Base-by-base conservation (phyloP, 768 basidiomycete species). In the Hysterangium stoloniferum region DNA sequence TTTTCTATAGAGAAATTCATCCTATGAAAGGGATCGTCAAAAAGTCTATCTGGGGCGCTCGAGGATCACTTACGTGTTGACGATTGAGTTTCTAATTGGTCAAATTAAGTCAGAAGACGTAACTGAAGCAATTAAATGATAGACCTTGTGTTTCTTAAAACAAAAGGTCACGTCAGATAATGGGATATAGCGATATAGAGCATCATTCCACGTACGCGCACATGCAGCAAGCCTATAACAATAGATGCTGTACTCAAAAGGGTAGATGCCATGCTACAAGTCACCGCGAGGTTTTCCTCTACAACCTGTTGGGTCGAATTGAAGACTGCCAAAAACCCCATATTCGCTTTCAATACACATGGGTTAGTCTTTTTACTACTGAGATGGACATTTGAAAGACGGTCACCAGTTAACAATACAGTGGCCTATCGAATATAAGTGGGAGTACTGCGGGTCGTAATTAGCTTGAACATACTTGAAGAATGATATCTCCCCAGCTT, bases 291-390 rank as follows among this genome's bases (percentile, higher is more conserved):
- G 28, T 33, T 45, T 32, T 45, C 44, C 11, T 29, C 19, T 4
- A 45, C 33, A 22, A 45, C 44, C 6, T 45, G 28, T 19, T 29
- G 19, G 2, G 44, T 29, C 11, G 44, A 45, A 17, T 45, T 45
- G 44, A 45, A 45, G 27, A 32, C 33, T 11, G 44, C 44, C 8
- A 45, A 31, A 45, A 45, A 45, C 28, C 44, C 33, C 44, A 45
- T 45, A 45, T 45, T 45, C 12, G 44, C 44, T 33, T 9, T n/a
- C n/a, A n/a, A n/a, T n/a, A n/a, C n/a, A n/a, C n/a, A n/a, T n/a
- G n/a, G n/a, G n/a, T n/a, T n/a, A n/a, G n/a, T n/a, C n/a, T n/a
- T n/a, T n/a, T n/a, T n/a, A 9, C 9, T 34, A 9, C 33, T 9
- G 33, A n/a, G 9, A 34, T n/a, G n/a, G n/a, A n/a, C n/a, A n/a